phyloP scores from a whole-genome alignment of 176 grass and related monocot species.

The Urochloa ruziziensis region DNA sequence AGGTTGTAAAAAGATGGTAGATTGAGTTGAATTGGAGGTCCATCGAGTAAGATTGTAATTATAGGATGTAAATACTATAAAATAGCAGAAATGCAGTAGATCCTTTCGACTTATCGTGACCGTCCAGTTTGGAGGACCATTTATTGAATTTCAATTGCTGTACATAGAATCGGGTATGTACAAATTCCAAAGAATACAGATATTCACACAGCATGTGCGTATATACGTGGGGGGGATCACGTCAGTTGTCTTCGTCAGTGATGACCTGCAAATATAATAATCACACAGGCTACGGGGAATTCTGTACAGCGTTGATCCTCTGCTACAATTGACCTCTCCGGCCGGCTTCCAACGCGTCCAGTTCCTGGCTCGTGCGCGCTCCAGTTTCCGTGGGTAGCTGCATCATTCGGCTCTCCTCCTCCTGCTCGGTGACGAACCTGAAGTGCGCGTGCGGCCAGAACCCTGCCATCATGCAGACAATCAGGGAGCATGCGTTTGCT shows the following conservation, averaged over 20 bases:
- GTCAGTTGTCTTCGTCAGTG: not conserved
- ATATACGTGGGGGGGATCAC: not conserved
- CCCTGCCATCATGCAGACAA: not conserved
- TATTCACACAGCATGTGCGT: not conserved
- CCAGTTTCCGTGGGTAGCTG: not conserved
- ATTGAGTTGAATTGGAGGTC: too few species aligned
- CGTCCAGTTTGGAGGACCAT: not conserved
- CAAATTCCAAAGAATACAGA: not conserved
- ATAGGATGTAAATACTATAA: too few species aligned
- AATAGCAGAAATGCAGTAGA: too few species aligned
- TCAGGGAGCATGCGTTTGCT: not conserved
- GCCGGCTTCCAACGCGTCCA: slow-evolving; percentile 41
- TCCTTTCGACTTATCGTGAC: too few species aligned
- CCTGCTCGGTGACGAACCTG: slow-evolving; percentile 19
- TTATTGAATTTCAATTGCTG: not conserved
- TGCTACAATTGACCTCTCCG: not conserved
- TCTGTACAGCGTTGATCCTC: not conserved
- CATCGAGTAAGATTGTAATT: too few species aligned
- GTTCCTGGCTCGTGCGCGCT: not conserved
- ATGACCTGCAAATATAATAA: not conserved
- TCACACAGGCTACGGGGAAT: not conserved
- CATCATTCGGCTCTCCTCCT: not conserved
- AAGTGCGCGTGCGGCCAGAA: slow-evolving; percentile 46
- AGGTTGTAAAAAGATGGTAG: too few species aligned
- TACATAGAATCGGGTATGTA: not conserved